Evolutionary conservation across 177 flowering plant species (phyloP), one percentile per base, ranked within the genome.

Genomic region (Telopea speciosissima): DNA sequence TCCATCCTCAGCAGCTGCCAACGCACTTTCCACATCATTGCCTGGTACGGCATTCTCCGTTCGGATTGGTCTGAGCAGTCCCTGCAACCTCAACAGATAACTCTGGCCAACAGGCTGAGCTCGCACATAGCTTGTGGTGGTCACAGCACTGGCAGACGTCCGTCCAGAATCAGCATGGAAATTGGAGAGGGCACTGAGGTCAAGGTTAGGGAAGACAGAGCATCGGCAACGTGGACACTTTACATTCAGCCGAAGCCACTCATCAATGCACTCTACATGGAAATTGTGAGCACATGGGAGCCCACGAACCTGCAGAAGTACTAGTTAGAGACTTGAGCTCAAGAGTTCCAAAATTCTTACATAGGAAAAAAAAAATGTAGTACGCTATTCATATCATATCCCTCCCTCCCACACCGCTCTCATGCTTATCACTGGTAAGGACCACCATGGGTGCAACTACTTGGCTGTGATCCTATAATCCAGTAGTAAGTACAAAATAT

Each of bases 241-340:
- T 66, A 90, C 92, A 65, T 96, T 96, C 75, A 96, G 81, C 49
- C 97, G 81, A 71, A 96, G 97, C 99, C 98, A 96, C 79, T 91
- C 87, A 24, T 93, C 98, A 65, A 96, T 96, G 88, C 99, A 93
- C 66, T 85, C 98, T 58, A 93, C 93, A 67, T 96, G 99, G 80
- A 96, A 93, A 78, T 96, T 93, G 79, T 96, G 99, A 33, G 99
- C 98, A 84, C 99, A 96, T 61, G 99, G 99, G 52, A 96, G 90
- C 36, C 99, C 99, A 33, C 98, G 92, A 74, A 96, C 98, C 99
- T 96, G 87, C 83, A 82, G 10, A 49, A 74, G 9, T 49, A 13
- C 31, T 23, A 66, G 19, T 69, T n/a, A 68, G 65, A 65, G 65
- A 56, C 40, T 63, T 25, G 40, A 42, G 23, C 63, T 68, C 24